Percentiles rank a stretch among this genome's conserved stretches.
Conservation (phyloP, 2,329 filamentous ascomycete genomes). For the Thielaviopsis punctulata region DNA sequence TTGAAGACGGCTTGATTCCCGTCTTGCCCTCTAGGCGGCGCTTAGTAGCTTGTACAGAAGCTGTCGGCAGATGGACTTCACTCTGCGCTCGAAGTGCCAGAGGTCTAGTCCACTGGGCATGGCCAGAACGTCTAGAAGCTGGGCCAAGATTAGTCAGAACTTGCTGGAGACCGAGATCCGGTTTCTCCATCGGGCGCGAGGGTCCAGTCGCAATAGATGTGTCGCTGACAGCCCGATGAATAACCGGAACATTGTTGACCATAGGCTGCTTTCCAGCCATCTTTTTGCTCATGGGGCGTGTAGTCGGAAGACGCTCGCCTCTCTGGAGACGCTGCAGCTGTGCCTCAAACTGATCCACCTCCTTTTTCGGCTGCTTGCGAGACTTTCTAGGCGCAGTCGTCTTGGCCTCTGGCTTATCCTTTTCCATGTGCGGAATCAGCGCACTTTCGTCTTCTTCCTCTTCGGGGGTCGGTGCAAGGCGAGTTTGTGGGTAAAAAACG, state of each 20-base stretch:
- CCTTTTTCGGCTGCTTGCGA: conserved; percentile 3
- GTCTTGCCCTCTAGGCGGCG: conserved; percentile 3
- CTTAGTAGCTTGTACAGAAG: conserved; percentile 6
- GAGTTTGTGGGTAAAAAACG: not conserved
- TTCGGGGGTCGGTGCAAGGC: conserved; percentile 5
- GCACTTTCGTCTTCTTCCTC: conserved; percentile 3
- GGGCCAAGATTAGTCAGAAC: not conserved
- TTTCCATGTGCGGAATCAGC: not conserved
- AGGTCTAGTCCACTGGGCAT: conserved; percentile 2
- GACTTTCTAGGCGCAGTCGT: not conserved
- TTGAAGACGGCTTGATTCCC: conserved; percentile 1
- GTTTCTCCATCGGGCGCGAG: not conserved
- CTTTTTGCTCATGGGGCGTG: conserved; percentile 23
- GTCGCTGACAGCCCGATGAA: conserved; percentile 1
- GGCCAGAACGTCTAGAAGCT: not conserved
- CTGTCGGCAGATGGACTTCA: conserved; percentile 7
- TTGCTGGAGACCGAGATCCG: not conserved
- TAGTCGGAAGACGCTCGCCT: not conserved
- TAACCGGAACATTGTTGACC: conserved; percentile 3
- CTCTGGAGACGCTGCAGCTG: not conserved
- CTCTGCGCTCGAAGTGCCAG: conserved; percentile 5
- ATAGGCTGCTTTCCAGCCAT: conserved; percentile 31
- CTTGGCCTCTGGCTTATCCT: conserved; percentile 1
- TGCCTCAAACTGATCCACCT: not conserved
- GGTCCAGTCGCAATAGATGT: not conserved